Percentiles rank a stretch among this genome's conserved stretches.
Evolutionary conservation across 2,329 filamentous ascomycete genomes (phyloP).

Genomic region (Aureobasidium sp.): DNA sequence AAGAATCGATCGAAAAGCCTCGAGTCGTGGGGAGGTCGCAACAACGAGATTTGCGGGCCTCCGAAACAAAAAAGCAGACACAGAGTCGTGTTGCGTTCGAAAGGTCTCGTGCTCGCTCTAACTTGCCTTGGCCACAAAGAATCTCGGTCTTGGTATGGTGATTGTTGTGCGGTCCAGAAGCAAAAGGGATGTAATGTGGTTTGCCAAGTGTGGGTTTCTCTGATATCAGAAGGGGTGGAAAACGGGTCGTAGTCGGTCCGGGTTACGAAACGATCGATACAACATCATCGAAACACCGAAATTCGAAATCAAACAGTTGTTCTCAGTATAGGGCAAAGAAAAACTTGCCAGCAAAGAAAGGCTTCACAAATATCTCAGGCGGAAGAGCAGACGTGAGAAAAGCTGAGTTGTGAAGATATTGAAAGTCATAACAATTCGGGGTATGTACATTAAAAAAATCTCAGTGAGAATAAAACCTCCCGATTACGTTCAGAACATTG

Average conservation of each 20-base stretch:
- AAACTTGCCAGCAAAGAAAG: background rate
- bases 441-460: slow-evolving; percentile 10
- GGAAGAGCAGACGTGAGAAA: background rate
- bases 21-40: no score
- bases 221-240: background rate
- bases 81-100: background rate
- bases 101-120: background rate
- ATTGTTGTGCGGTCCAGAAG: no score
- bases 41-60: no score
- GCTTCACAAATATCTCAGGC: background rate
- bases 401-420: background rate
- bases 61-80: background rate
- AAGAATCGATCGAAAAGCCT: background rate
- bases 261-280: background rate
- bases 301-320: no score
- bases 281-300: no score
- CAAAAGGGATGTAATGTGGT: background rate
- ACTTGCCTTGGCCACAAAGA: background rate
- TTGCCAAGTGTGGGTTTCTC: slow-evolving; percentile 3
- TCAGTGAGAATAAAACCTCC: slow-evolving; percentile 2
- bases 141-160: background rate
- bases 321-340: no score
- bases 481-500: slow-evolving; percentile 6
- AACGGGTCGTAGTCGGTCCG: no score
- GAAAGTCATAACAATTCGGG: slow-evolving; percentile 7